phyloP scores from a whole-genome alignment of 495 filamentous ascomycete genomes.

The Neurospora terricola region DNA sequence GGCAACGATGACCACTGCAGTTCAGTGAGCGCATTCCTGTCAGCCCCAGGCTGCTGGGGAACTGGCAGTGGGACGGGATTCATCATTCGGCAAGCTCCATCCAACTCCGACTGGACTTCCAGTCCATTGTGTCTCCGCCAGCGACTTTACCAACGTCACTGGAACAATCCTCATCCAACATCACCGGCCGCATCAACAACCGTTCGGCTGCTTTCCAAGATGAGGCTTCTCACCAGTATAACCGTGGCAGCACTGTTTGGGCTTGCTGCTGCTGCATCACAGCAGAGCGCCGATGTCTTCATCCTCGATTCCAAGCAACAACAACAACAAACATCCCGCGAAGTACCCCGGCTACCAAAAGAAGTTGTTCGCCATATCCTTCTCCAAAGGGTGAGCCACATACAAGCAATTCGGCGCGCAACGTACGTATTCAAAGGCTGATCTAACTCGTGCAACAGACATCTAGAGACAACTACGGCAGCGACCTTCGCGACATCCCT shows the following conservation, averaged over 20 bases:
- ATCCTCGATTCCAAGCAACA: constrained; percentile 12
- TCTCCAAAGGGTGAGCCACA: constrained; percentile 18
- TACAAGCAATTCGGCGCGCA: not conserved
- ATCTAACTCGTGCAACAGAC: constrained; percentile 31
- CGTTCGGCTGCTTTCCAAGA: constrained; percentile 5
- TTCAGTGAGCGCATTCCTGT: not conserved
- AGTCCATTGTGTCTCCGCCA: not conserved
- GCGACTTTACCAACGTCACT: not conserved
- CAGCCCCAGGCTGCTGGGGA: not conserved
- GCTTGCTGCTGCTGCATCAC: constrained; percentile 14
- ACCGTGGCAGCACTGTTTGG: constrained; percentile 19
- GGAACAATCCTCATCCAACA: not conserved
- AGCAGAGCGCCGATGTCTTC: constrained; percentile 20
- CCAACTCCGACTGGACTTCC: not conserved
- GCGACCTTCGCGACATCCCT: constrained; percentile 31
- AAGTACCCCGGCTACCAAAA: constrained; percentile 18
- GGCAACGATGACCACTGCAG: not conserved
- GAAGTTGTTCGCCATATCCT: constrained; percentile 28
- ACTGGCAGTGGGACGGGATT: not conserved
- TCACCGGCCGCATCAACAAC: not conserved
- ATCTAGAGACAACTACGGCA: constrained; percentile 24
- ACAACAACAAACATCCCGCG: constrained; percentile 6
- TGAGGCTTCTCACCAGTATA: constrained; percentile 21
- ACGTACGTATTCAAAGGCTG: constrained; percentile 12
- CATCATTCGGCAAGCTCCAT: not conserved